Percentiles rank a stretch among this genome's conserved stretches.
Evolutionary conservation across 2,329 filamentous ascomycete species (phyloP).

Genomic region (Penicillium griseofulvum): DNA sequence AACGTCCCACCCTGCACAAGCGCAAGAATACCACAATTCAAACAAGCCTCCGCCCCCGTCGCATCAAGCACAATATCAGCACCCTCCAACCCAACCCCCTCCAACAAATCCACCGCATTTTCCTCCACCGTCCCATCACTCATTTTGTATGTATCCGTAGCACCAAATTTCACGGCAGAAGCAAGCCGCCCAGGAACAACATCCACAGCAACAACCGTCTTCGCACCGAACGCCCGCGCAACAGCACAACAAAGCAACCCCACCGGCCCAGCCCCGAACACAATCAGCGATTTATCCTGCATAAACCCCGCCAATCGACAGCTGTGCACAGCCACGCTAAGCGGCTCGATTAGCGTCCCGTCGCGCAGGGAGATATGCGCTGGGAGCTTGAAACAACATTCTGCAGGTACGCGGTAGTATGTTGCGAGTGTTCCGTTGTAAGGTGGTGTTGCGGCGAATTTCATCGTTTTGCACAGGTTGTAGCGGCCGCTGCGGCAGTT

Average conservation of each 20-base stretch:
- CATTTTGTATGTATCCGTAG: slow-evolving; percentile 54
- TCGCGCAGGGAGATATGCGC: slow-evolving; percentile 60
- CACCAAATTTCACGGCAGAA: slow-evolving; percentile 68
- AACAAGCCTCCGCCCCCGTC: slow-evolving; percentile 69
- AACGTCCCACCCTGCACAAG: slow-evolving; percentile 68
- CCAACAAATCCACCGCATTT: slow-evolving; percentile 66
- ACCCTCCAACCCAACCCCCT: slow-evolving; percentile 59
- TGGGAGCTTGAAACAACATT: slow-evolving; percentile 87
- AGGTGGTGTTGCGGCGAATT: slow-evolving; percentile 85
- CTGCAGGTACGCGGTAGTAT: slow-evolving; percentile 74
- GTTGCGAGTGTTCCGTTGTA: slow-evolving; percentile 80
- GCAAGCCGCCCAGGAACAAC: slow-evolving; percentile 63
- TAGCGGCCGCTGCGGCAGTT: slow-evolving; percentile 76
- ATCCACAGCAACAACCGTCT: slow-evolving; percentile 75
- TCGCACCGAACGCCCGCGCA: slow-evolving; percentile 73
- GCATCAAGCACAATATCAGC: slow-evolving; percentile 76
- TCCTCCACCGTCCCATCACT: slow-evolving; percentile 61
- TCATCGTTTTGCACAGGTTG: slow-evolving; percentile 82
- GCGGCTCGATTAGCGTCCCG: slow-evolving; percentile 81
- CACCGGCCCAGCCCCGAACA: slow-evolving; percentile 82
- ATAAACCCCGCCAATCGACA: slow-evolving; percentile 67
- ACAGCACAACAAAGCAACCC: slow-evolving; percentile 82
- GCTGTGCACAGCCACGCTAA: slow-evolving; percentile 79
- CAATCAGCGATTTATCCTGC: slow-evolving; percentile 72
- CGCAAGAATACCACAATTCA: slow-evolving; percentile 67